phyloP scores from a whole-genome alignment of 352 stramenopile genomes.

The Plasmopara muralis region DNA sequence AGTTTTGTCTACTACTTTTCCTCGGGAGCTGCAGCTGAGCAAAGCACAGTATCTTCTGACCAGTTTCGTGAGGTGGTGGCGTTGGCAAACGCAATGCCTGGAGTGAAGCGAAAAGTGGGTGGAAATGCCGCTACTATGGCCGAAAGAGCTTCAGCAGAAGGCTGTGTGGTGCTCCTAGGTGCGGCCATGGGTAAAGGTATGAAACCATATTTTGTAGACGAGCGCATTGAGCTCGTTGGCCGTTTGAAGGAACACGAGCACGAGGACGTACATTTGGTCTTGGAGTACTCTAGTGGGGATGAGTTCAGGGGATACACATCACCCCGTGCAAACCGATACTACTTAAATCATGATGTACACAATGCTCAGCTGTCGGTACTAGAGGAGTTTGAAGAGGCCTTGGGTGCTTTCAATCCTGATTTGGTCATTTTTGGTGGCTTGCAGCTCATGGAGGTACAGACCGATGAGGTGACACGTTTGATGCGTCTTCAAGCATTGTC shows the following conservation, averaged over 20 bases:
- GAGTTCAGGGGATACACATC: conserved; percentile 51
- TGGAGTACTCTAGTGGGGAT: conserved; percentile 71
- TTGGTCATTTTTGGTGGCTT: conserved; percentile 75
- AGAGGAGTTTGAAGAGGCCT: conserved; percentile 60
- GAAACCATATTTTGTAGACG: conserved; percentile 53
- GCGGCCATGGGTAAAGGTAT: conserved; percentile 75
- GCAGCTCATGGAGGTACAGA: conserved; percentile 83
- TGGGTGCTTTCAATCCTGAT: conserved; percentile 56
- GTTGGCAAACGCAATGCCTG: conserved; percentile 48
- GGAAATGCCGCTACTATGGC: conserved; percentile 80
- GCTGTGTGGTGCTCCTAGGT: conserved; percentile 60
- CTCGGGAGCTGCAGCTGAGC: conserved; percentile 65
- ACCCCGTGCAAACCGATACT: conserved; percentile 75
- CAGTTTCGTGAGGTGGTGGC: conserved; percentile 68
- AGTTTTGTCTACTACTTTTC: conserved; percentile 84
- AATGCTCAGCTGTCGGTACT: conserved; percentile 73
- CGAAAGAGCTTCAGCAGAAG: conserved; percentile 58
- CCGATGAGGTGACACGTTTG: conserved; percentile 42
- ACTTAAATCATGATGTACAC: conserved; percentile 83
- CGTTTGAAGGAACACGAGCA: conserved; percentile 47
- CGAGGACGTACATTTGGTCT: conserved; percentile 75
- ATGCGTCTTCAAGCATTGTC: conserved; percentile 55
- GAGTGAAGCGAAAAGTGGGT: conserved; percentile 61
- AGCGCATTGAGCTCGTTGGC: conserved; percentile 59
- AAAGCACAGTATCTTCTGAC: conserved; percentile 76